Conservation (phyloP, 257 asterid species). For the Hygrophila difformis region DNA sequence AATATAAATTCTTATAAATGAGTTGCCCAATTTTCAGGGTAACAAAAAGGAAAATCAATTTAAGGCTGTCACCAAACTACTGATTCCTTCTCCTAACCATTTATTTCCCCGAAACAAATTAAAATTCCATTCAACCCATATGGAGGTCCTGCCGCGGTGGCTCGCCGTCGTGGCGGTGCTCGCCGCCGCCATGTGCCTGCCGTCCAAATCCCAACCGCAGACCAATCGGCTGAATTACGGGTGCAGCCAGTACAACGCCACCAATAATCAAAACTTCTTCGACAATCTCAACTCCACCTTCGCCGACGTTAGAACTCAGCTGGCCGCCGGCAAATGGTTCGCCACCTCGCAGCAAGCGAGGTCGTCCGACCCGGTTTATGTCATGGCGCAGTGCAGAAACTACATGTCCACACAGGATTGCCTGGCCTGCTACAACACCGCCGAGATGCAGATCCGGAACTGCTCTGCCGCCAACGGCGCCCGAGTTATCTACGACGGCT, state of each 20-base stretch:
- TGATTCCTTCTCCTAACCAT: no score
- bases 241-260: conserved; percentile 67
- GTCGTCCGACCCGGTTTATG: conserved; percentile 58
- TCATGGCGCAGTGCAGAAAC: conserved; percentile 71
- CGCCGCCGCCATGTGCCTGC: conserved; percentile 16
- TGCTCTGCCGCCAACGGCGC: conserved; percentile 83
- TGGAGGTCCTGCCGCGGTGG: no score
- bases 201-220: conserved; percentile 42
- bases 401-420: conserved; percentile 54
- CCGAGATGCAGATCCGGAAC: conserved; percentile 49
- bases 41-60: no score
- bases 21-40: no score
- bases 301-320: conserved; percentile 41
- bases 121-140: no score
- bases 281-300: conserved; percentile 54
- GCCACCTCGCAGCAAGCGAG: conserved; percentile 64
- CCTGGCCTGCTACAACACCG: conserved; percentile 64
- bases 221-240: conserved; percentile 45
- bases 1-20: no score
- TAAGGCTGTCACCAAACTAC: no score
- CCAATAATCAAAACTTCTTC: conserved; percentile 33
- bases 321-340: conserved; percentile 34
- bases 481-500: conserved; percentile 76
- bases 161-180: background rate
- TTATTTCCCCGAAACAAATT: no score